Conservation (phyloP, 2,329 filamentous ascomycete genomes). For the Dothistroma septosporum region DNA sequence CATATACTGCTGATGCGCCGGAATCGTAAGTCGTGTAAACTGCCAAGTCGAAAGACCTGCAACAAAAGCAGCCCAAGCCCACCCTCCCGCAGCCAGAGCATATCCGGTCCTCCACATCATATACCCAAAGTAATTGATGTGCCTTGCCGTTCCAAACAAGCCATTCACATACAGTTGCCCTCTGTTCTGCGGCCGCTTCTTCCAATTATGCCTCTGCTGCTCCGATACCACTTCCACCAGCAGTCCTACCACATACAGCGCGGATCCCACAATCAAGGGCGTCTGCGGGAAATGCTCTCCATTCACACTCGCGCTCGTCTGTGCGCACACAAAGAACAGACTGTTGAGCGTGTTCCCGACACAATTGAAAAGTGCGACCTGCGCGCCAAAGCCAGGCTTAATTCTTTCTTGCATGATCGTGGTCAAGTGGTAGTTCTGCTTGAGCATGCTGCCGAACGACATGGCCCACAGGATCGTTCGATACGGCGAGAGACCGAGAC, state of each 20-base stretch:
- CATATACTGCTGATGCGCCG: conserved; percentile 50
- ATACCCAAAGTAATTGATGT: conserved; percentile 55
- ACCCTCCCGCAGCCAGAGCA: conserved; percentile 48
- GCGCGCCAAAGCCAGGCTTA: conserved; percentile 39
- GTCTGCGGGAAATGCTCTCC: conserved; percentile 41
- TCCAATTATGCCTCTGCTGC: conserved; percentile 53
- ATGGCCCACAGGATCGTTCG: conserved; percentile 52
- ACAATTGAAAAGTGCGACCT: conserved; percentile 52
- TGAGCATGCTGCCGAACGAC: conserved; percentile 50
- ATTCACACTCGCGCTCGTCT: conserved; percentile 45
- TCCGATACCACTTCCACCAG: conserved; percentile 54
- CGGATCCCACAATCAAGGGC: conserved; percentile 47
- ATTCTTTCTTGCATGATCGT: conserved; percentile 50
- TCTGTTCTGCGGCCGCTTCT: conserved; percentile 48
- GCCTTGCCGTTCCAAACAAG: conserved; percentile 47
- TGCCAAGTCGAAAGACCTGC: conserved; percentile 44
- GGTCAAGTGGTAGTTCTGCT: conserved; percentile 55
- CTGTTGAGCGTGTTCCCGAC: conserved; percentile 54
- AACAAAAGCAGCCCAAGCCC: conserved; percentile 41
- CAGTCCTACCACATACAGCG: conserved; percentile 51
- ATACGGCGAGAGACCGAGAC: conserved; percentile 47
- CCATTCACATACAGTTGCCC: conserved; percentile 51
- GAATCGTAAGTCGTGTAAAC: conserved; percentile 45
- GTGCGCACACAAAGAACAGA: conserved; percentile 50
- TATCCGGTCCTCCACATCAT: conserved; percentile 50